These are phyloP conservation scores for Tolypocladium album DNA, from an alignment of 2,329 filamentous ascomycete genomes.

Conservation along the genomic window DNA sequence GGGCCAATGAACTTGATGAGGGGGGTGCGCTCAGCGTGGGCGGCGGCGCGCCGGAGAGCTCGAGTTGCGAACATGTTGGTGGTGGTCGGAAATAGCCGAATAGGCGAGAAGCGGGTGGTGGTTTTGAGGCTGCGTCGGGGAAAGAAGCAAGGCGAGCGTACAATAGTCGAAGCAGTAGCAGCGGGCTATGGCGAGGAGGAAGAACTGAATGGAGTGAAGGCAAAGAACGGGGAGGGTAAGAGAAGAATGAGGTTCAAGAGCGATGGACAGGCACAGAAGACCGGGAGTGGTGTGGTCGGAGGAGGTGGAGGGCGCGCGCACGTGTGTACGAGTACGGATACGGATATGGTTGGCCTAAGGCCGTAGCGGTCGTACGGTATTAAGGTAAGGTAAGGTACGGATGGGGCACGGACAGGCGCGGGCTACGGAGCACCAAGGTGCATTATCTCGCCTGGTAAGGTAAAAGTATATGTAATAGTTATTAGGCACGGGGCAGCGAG, in stretches of 20 bases:
- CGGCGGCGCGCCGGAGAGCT: constrained; percentile 46
- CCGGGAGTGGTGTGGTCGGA: not conserved
- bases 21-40: constrained; percentile 48
- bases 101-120: constrained; percentile 2
- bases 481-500: not conserved
- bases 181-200: not conserved
- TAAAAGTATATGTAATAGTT: not conserved
- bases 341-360: not conserved
- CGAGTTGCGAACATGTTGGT: constrained; percentile 43
- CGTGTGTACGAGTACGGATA: not conserved
- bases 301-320: not conserved
- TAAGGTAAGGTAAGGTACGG: not conserved
- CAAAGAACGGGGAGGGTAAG: not conserved
- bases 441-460: not conserved
- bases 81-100: not conserved
- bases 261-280: not conserved
- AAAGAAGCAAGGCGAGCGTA: not conserved
- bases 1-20: constrained; percentile 53
- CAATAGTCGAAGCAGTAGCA: not conserved
- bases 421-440: not conserved
- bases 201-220: not conserved
- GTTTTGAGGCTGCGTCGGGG: not conserved
- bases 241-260: not conserved
- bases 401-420: not conserved
- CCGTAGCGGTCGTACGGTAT: too few relatives aligned